Evolutionary conservation across 2,329 filamentous ascomycete genomes (phyloP), one percentile per base, ranked within the genome.

Genomic region (Penicillium janthinellum): DNA sequence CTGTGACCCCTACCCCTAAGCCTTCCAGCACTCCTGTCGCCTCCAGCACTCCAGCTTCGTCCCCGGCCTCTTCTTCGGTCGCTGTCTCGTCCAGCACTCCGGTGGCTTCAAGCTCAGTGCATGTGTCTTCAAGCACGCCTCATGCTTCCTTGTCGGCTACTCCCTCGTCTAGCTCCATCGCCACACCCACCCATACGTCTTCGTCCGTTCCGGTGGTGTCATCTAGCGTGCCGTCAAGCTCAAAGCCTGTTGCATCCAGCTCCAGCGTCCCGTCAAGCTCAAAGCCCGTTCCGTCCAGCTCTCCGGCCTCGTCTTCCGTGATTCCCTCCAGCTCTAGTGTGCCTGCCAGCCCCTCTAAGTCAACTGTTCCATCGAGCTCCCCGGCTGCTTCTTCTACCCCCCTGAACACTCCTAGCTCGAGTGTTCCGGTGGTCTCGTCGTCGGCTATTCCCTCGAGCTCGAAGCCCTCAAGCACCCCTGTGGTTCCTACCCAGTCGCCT

Each of bases 1-100:
- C 44, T 44, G 67, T 42, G 58, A 65, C 54, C n/a, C 60, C 60
- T 4, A 67, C 54, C 12, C 17, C 49, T 17, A 38, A 52, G 17
- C 45, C 55, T 3, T 52, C 45, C 14, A 38, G 60, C 15, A 20
- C 20, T 22, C 17, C n/a, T 11, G n/a, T 44, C 44, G 34, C 45
- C n/a, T 47, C 59, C 12, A 57, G 39, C 14, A 45, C 63, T 1
- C 44, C 63, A 12, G 48, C 34, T 17, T 38, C 39, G 31, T 59
- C 61, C 31, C 45, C 41, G 12, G 56, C 45, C 14, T 20, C 37
- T 5, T 47, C 44, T 4, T n/a, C 25, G 6, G 15, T 47, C n/a
- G 44, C 11, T 7, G 50, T 20, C 11, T 14, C 45, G 5, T 56
- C 53, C 20, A 53, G 56, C 25, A 59, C 54, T 34, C 54, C 54